Conservation (phyloP, 257 asterid species). For the Fraxinus excelsior region DNA sequence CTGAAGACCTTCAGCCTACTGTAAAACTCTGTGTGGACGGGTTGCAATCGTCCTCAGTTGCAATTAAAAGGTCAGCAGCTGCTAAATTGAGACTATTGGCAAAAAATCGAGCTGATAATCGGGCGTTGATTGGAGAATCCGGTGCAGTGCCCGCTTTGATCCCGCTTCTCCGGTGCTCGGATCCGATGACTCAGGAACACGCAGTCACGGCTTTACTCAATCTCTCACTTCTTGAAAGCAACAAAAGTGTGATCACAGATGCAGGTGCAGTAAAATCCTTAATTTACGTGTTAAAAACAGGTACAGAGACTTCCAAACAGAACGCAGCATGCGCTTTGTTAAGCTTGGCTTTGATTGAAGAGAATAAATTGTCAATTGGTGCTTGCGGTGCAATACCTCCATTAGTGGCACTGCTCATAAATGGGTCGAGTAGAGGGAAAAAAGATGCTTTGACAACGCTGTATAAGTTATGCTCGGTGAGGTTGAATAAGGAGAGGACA, state of each 20-base stretch:
- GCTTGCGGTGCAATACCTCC: slow-evolving; percentile 57
- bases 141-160: slow-evolving; percentile 47
- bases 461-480: slow-evolving; percentile 71
- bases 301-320: slow-evolving; percentile 47
- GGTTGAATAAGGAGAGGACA: slow-evolving; percentile 86
- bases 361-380: slow-evolving; percentile 47
- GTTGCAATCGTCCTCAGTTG: slow-evolving; percentile 40
- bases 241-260: slow-evolving; percentile 35
- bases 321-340: slow-evolving; percentile 48
- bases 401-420: slow-evolving; percentile 36
- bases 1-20: slow-evolving; percentile 55
- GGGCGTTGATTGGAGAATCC: slow-evolving; percentile 49
- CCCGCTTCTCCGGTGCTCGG: slow-evolving; percentile 44
- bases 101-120: slow-evolving; percentile 51
- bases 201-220: slow-evolving; percentile 48
- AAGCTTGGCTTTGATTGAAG: slow-evolving; percentile 48
- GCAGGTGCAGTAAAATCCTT: slow-evolving; percentile 34
- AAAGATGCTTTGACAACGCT: slow-evolving; percentile 52
- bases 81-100: slow-evolving; percentile 48
- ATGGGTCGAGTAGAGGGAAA: slow-evolving; percentile 49
- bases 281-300: slow-evolving; percentile 32
- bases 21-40: slow-evolving; percentile 51
- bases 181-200: slow-evolving; percentile 50
- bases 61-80: slow-evolving; percentile 48
- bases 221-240: slow-evolving; percentile 44